A percentile compares a stretch with the other conserved stretches of the same genome.
Evolutionary conservation across 2,329 filamentous ascomycete genomes (phyloP).

Genomic region (Fusarium napiforme): DNA sequence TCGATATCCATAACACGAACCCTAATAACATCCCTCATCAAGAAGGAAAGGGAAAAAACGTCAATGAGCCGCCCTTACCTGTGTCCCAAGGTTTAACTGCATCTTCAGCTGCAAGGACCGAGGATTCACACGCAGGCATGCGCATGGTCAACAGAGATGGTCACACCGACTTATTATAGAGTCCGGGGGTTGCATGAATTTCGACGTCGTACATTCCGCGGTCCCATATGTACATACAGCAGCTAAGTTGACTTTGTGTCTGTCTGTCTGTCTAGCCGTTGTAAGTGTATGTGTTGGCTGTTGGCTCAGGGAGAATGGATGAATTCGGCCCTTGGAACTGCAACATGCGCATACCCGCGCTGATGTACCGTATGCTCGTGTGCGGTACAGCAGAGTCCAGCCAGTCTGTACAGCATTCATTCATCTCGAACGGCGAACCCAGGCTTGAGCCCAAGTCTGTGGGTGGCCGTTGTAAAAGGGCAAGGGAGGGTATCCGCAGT

Average conservation of each 20-base stretch:
- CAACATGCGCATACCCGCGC: conserved; percentile 24
- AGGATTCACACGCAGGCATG: conserved; percentile 36
- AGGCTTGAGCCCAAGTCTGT: conserved; percentile 31
- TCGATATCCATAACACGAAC: conserved; percentile 23
- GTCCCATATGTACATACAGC: conserved; percentile 14
- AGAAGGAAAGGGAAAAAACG: not conserved
- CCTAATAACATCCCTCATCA: not conserved
- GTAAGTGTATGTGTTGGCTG: not conserved
- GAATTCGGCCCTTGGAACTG: conserved; percentile 9
- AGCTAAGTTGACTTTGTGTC: not conserved
- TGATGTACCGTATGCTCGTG: conserved; percentile 13
- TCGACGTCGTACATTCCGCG: conserved; percentile 36
- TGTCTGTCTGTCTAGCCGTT: conserved; percentile 3
- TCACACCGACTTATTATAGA: conserved; percentile 45
- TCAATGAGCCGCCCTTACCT: conserved; percentile 13
- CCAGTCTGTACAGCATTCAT: not conserved
- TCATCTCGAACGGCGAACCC: not conserved
- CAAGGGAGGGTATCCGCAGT: conserved; percentile 31
- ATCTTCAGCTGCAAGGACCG: conserved; percentile 33
- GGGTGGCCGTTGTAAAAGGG: conserved; percentile 30
- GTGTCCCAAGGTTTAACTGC: not conserved
- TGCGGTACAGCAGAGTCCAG: conserved; percentile 14
- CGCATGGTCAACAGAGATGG: conserved; percentile 28
- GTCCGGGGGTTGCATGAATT: conserved; percentile 42
- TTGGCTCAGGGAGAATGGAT: conserved; percentile 8